phyloP scores from a whole-genome alignment of 208 protist genomes.

The Naegleria lovaniensis region DNA sequence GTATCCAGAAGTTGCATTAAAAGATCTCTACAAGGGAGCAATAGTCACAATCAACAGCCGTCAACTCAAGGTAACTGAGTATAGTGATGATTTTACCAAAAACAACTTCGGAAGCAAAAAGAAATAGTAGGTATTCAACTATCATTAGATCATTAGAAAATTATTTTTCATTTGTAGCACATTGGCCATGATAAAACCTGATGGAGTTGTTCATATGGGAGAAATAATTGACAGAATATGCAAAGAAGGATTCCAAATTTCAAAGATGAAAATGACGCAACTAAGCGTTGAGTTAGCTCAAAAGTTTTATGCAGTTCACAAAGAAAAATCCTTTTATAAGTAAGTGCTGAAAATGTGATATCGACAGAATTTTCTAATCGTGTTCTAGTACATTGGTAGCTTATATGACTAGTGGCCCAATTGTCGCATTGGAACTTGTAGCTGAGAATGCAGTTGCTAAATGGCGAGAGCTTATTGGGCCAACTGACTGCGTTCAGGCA shows the following conservation, averaged over 20 bases:
- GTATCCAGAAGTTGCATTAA: conserved; percentile 65
- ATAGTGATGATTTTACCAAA: conserved; percentile 76
- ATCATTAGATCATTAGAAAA: too few species aligned
- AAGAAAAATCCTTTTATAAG: conserved; percentile 20
- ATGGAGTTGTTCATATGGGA: conserved; percentile 37
- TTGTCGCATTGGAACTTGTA: conserved; percentile 31
- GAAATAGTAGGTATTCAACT: conserved; percentile 43
- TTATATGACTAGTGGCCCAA: conserved; percentile 27
- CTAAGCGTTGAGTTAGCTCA: conserved; percentile 23
- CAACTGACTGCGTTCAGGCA: conserved; percentile 32
- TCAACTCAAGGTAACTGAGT: conserved; percentile 78
- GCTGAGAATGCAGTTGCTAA: conserved; percentile 23
- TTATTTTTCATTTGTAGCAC: neutral
- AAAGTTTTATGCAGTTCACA: conserved; percentile 32
- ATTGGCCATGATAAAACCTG: conserved; percentile 41
- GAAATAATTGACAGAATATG: conserved; percentile 36
- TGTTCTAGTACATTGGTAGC: neutral
- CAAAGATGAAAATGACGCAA: conserved; percentile 40
- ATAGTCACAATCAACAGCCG: conserved; percentile 82
- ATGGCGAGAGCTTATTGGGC: conserved; percentile 39
- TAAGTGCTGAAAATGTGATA: neutral
- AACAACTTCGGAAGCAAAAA: conserved; percentile 59
- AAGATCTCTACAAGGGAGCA: conserved; percentile 78
- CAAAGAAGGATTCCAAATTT: conserved; percentile 37
- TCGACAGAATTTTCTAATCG: too few species aligned